A percentile compares a stretch with the other conserved stretches of the same genome.
phyloP scores from a whole-genome alignment of 1,284 basidiomycete genomes.

The Ustilago shanxiensis region DNA sequence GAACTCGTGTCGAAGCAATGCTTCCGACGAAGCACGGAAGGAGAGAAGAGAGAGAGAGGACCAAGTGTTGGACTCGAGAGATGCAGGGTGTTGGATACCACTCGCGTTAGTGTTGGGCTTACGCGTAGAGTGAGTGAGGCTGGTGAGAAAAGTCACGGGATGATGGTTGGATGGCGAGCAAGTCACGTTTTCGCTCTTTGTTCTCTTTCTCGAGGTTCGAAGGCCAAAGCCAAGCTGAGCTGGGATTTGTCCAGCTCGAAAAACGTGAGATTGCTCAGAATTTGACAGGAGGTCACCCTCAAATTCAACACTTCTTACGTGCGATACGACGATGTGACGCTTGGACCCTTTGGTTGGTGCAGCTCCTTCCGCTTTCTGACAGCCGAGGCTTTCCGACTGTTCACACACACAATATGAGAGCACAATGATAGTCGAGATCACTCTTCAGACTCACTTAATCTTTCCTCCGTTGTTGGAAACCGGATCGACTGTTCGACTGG shows the following conservation, averaged over 20 bases:
- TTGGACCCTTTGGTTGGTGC: neutral
- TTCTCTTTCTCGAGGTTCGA: too few species aligned
- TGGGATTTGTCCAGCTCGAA: neutral
- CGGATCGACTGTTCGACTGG: too few species aligned
- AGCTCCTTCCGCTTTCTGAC: too few species aligned
- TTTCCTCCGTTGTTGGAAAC: too few species aligned
- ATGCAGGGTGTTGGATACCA: constrained; percentile 26
- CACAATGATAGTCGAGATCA: too few species aligned
- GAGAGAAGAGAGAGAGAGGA: neutral
- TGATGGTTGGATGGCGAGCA: constrained; percentile 51
- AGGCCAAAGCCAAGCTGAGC: too few species aligned
- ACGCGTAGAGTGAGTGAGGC: constrained; percentile 31
- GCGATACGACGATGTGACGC: neutral
- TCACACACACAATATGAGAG: too few species aligned
- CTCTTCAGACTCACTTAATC: too few species aligned
- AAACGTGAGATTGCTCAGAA: constrained; percentile 8
- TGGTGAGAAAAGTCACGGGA: constrained; percentile 57
- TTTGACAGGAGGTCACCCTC: constrained; percentile 8
- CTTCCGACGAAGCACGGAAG: neutral
- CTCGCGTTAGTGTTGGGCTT: too few species aligned
- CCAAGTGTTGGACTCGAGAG: constrained; percentile 33
- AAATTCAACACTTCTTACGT: neutral
- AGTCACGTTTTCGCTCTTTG: constrained; percentile 38
- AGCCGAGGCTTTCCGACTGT: neutral
- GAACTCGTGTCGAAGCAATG: neutral